phyloP scores from a whole-genome alignment of 768 basidiomycete genomes.

The Galerina sulciceps region DNA sequence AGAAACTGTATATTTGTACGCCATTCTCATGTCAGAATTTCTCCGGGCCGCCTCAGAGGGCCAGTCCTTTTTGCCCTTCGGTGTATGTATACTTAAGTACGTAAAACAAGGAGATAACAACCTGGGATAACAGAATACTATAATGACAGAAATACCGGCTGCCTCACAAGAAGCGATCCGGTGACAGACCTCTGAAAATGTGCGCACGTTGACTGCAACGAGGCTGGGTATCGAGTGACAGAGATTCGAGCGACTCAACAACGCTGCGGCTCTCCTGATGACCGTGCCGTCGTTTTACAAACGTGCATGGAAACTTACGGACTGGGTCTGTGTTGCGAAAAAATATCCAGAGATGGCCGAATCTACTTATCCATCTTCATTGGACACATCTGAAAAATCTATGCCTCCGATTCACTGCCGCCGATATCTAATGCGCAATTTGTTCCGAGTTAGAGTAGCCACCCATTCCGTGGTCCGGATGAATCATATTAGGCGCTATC shows the following conservation, averaged over 20 bases:
- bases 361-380: too few species aligned
- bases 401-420: too few species aligned
- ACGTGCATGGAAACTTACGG: too few species aligned
- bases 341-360: too few species aligned
- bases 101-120: too few species aligned
- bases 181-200: neutral
- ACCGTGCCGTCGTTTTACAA: neutral
- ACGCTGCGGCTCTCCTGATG: conserved; percentile 2
- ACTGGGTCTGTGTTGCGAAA: too few species aligned
- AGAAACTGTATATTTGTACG: neutral
- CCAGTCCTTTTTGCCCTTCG: neutral
- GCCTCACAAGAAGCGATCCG: neutral
- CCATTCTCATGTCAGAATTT: neutral
- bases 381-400: too few species aligned
- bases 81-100: neutral
- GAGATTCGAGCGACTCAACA: neutral
- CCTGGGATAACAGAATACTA: neutral
- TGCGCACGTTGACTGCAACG: neutral
- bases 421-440: too few species aligned
- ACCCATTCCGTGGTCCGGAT: too few species aligned
- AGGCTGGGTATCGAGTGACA: neutral
- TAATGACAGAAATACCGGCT: too few species aligned
- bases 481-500: too few species aligned
- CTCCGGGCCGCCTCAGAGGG: neutral
- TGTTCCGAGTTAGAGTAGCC: too few species aligned